Base-by-base conservation (phyloP, 177 flowering plant genomes). In the Vitis hybrid region DNA sequence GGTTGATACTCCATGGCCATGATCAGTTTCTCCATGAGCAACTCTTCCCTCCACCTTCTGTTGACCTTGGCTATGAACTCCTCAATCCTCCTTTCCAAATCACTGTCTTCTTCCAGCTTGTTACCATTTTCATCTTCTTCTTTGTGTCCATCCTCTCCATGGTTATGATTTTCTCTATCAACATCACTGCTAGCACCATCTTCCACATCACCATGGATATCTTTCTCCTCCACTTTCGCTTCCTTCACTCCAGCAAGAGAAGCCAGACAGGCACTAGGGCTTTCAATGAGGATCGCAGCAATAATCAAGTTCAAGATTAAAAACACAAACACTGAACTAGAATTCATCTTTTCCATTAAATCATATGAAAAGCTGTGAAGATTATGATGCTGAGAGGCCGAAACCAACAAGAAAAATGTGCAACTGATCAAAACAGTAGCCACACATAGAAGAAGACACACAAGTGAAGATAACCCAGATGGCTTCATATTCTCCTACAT, bases 51-150 rank as follows among this genome's bases (percentile, higher is more conserved):
- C 87, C 87, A 82, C 71, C 60, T 73, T 3, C 44, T 49, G 18
- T 64, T 75, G 18, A 74, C 77, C 73, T 78, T 82, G 1, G 72
- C 72, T 12, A 82, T 84, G 60, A 84, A 82, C n/a, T 76, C 81
- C 52, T 84, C 85, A 17, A 71, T 62, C 64, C 83, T 82, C n/a
- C 22, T 75, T 10, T 76, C 38, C 63, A 81, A 74, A 64, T 74
- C 71, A 28, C 73, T 74, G 9, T 38, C 47, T 38, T 38, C 47
- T 19, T 52, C 69, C 47, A 11, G 24, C 65, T 28, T 72, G 79
- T 1, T 69, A 59, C 56, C 49, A 6, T 65, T 70, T 1, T 53
- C 75, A 1, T 59, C 55, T 28, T 80, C 76, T 52, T 67, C 57
- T n/a, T 17, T 50, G 62, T 78, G 44, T 20, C 60, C 68, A 63